A percentile compares a stretch with the other conserved stretches of the same genome.
Evolutionary conservation across 106 monocot species (phyloP).

Genomic region (Apostasia ramifera): DNA sequence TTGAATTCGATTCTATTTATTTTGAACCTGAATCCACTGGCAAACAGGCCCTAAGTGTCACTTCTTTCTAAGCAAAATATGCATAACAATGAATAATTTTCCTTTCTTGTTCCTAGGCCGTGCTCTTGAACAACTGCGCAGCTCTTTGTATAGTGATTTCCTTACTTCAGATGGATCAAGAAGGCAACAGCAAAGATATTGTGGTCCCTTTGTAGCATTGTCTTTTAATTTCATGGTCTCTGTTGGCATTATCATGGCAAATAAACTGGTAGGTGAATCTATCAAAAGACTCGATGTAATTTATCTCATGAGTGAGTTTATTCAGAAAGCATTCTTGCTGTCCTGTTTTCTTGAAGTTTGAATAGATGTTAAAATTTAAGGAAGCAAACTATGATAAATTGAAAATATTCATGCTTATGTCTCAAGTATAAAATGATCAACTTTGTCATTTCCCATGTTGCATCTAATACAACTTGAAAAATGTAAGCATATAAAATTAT

Average conservation of each 20-base stretch:
- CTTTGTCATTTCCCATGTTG: background rate
- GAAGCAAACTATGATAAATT: background rate
- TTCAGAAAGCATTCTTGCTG: no score
- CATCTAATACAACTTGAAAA: background rate
- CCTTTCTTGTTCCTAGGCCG: slow-evolving; percentile 37
- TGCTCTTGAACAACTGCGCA: slow-evolving; percentile 68
- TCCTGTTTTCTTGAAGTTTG: background rate
- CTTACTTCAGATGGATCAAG: slow-evolving; percentile 86
- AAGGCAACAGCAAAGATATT: slow-evolving; percentile 67
- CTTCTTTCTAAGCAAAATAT: background rate
- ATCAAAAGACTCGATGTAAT: background rate
- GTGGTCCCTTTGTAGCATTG: slow-evolving; percentile 76
- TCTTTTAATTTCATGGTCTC: slow-evolving; percentile 83
- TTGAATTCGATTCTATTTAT: no score
- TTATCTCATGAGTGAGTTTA: no score
- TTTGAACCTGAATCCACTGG: no score
- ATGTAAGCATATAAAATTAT: no score
- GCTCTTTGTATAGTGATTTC: slow-evolving; percentile 73
- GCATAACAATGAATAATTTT: background rate
- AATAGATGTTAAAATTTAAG: slow-evolving; percentile 1
- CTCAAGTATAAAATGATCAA: background rate
- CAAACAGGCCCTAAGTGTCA: no score
- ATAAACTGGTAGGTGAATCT: slow-evolving; percentile 63
- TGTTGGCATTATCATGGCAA: slow-evolving; percentile 91
- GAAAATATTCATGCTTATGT: background rate